phyloP scores from a whole-genome alignment of 352 stramenopile genomes.

The Phytophthora idaei region DNA sequence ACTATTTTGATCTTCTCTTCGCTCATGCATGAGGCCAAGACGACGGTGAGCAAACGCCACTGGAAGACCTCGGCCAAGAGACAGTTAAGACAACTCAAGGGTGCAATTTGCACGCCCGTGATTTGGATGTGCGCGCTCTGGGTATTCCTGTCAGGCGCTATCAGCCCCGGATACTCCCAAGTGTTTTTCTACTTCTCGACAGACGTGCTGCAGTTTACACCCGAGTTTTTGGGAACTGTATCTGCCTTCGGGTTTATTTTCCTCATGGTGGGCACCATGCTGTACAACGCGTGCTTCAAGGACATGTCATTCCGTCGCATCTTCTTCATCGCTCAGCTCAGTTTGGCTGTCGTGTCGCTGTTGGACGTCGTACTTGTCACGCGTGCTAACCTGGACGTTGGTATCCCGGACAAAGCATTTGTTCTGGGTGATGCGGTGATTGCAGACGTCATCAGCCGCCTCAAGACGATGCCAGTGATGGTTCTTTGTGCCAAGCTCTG shows the following conservation, averaged over 20 bases:
- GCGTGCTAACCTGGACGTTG: slow-evolving; percentile 89
- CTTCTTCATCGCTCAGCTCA: slow-evolving; percentile 89
- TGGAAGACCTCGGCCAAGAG: slow-evolving; percentile 58
- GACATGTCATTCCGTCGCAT: slow-evolving; percentile 93
- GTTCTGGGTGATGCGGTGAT: slow-evolving; percentile 95
- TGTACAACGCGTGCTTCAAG: slow-evolving; percentile 90
- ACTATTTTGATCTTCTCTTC: slow-evolving; percentile 90
- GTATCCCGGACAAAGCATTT: slow-evolving; percentile 96
- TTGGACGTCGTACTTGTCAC: slow-evolving; percentile 91
- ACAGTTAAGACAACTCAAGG: slow-evolving; percentile 70
- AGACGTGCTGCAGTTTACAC: slow-evolving; percentile 94
- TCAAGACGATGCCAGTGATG: slow-evolving; percentile 94
- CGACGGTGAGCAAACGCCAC: slow-evolving; percentile 44
- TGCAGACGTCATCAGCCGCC: slow-evolving; percentile 75
- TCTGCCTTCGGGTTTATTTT: slow-evolving; percentile 79
- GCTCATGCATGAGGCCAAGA: slow-evolving; percentile 87
- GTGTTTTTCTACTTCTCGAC: slow-evolving; percentile 97
- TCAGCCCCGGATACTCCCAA: slow-evolving; percentile 92
- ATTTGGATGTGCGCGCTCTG: slow-evolving; percentile 97
- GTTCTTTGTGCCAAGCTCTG: slow-evolving; percentile 95
- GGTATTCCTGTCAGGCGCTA: slow-evolving; percentile 95
- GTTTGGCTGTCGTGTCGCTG: slow-evolving; percentile 70
- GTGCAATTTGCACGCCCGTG: slow-evolving; percentile 83
- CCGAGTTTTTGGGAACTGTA: slow-evolving; percentile 95
- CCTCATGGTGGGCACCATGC: slow-evolving; percentile 76